Evolutionary conservation across 352 stramenopile species (phyloP).

Genomic region (Plasmopara halstedii): DNA sequence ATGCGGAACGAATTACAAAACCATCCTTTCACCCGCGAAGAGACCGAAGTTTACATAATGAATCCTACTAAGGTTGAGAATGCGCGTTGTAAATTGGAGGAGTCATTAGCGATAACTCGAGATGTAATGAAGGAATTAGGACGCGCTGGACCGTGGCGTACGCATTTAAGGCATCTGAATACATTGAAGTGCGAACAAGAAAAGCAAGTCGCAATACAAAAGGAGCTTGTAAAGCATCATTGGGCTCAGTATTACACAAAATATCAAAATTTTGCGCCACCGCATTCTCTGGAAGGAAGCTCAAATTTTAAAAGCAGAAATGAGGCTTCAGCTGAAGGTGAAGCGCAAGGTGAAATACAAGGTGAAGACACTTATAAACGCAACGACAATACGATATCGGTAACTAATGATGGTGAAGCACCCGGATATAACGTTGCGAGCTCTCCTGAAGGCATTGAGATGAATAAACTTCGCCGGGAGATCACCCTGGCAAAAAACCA

Average conservation of each 20-base stretch:
- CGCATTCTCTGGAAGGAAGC: neutral
- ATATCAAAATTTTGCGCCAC: slow-evolving; percentile 21
- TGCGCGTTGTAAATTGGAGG: slow-evolving; percentile 27
- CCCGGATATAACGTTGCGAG: slow-evolving; percentile 31
- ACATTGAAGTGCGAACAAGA: slow-evolving; percentile 45
- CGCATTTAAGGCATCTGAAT: slow-evolving; percentile 57
- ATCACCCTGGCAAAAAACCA: slow-evolving; percentile 46
- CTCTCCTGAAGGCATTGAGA: slow-evolving; percentile 45
- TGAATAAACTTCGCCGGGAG: slow-evolving; percentile 69
- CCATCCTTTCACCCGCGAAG: slow-evolving; percentile 23
- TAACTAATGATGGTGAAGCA: slow-evolving; percentile 22
- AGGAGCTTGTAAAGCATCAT: slow-evolving; percentile 45
- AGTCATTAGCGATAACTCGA: slow-evolving; percentile 42
- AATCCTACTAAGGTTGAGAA: slow-evolving; percentile 19
- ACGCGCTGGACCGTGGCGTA: slow-evolving; percentile 47
- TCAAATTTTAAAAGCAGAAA: slow-evolving; percentile 3
- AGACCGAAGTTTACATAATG: slow-evolving; percentile 28
- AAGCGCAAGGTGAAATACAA: slow-evolving; percentile 11
- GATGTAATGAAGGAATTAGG: slow-evolving; percentile 52
- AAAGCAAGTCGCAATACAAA: slow-evolving; percentile 46
- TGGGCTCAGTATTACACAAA: slow-evolving; percentile 53
- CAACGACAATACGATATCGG: slow-evolving; percentile 1
- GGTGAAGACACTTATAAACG: too few species aligned
- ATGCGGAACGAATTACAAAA: slow-evolving; percentile 35
- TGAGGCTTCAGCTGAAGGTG: neutral